Base-by-base conservation (phyloP, 129 eudicot species). In the Artemisia tridentata region DNA sequence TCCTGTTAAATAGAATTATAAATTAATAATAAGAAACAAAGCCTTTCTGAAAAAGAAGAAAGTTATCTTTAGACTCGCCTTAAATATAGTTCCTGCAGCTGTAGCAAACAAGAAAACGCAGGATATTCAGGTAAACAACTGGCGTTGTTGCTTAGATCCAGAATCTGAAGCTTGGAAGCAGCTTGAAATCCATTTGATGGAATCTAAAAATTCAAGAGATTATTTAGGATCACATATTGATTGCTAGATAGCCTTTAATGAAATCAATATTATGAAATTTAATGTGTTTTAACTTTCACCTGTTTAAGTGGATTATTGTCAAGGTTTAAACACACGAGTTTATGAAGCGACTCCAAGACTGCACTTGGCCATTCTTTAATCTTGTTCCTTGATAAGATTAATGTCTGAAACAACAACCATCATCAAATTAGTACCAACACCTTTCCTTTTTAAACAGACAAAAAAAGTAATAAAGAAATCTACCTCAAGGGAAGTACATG, bases 331-430 rank as follows among this genome's bases (percentile, higher is more conserved):
- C 99, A 90, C 75, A 82, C 55, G 25, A 93, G 93, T 59, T 85
- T 85, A 19, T 83, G 80, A 77, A 93, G 90, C 29, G 89, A 80
- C 75, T 76, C 84, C 81, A 93, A 77, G 54, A 87, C 69, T 78
- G 82, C 88, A 72, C 82, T 75, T 64, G 97, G 99, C 99, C 99
- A 93, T 66, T 78, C 87, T 74, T 87, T 85, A 50, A 93, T 85
- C 83, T 87, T 90, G 89, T 93, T 93, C 79, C 85, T 93, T 67
- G 99, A 89, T 78, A 93, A 78, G 60, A 93, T 85, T 72, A 93
- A 75, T 60, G 84, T 81, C 99, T 93, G 96, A 79, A 77, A 48
- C 0, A 71, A 18, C 25, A 69, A 45, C 46, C 66, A 71, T 55
- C 46, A 47, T 64, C 20, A 60, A 34, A 52, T 21, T 62, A 69